Evolutionary conservation across 306 rosid genomes (phyloP).

Genomic region (Castanopsis chinensis): DNA sequence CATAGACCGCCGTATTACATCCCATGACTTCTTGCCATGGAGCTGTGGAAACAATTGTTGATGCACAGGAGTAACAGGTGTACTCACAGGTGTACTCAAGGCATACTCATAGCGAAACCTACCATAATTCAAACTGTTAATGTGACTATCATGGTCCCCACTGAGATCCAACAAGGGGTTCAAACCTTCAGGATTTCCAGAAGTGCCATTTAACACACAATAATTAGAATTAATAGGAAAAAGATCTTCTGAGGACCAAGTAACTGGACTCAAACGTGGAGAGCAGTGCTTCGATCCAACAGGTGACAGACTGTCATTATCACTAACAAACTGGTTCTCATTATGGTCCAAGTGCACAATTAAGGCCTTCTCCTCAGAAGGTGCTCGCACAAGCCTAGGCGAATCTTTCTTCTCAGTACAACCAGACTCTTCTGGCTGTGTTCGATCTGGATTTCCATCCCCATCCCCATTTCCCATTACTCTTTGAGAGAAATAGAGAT

Average conservation of each 20-base stretch:
- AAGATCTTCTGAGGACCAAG: conserved; percentile 32
- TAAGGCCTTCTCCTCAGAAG: not conserved
- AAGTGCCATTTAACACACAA: conserved; percentile 7
- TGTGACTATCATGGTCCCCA: conserved; percentile 42
- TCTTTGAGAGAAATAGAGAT: conserved; percentile 14
- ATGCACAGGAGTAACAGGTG: conserved; percentile 19
- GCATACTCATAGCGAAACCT: conserved; percentile 30
- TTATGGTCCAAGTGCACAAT: conserved; percentile 13
- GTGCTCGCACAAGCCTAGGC: conserved; percentile 5
- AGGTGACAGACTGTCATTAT: conserved; percentile 15
- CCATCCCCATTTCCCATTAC: conserved; percentile 35
- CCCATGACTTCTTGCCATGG: conserved; percentile 41
- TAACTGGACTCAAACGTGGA: conserved; percentile 22
- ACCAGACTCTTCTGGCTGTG: conserved; percentile 15
- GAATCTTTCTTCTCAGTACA: conserved; percentile 19
- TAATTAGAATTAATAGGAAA: conserved; percentile 33
- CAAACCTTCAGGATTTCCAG: conserved; percentile 30
- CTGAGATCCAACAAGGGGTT: conserved; percentile 42
- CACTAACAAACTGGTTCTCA: conserved; percentile 25
- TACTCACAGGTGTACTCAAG: conserved; percentile 15
- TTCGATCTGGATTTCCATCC: conserved; percentile 17
- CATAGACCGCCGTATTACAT: conserved; percentile 28
- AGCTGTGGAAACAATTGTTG: conserved; percentile 25
- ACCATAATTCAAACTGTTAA: conserved; percentile 27
- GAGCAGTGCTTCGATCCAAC: conserved; percentile 26